These are phyloP conservation scores for Clarireedia hainanense DNA, from an alignment of 2,329 filamentous ascomycete genomes.

Conservation along the genomic window DNA sequence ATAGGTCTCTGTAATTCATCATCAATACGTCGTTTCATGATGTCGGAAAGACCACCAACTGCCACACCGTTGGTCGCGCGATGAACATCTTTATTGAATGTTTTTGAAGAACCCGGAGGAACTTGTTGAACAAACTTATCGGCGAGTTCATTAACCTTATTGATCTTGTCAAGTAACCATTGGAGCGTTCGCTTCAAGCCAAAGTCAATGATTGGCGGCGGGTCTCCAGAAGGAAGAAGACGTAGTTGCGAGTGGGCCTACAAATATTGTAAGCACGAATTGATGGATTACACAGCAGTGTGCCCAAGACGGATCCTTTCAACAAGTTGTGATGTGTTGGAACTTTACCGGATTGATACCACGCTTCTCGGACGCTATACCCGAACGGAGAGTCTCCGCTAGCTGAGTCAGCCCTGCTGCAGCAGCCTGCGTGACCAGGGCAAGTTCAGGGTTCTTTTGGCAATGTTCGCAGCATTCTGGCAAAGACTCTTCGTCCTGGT, in stretches of 20 bases:
- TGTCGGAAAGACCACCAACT: slow-evolving; percentile 18
- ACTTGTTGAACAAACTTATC: slow-evolving; percentile 23
- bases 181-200: slow-evolving; percentile 24
- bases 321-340: neutral
- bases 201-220: slow-evolving; percentile 22
- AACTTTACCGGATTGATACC: slow-evolving; percentile 24
- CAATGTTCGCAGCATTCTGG: slow-evolving; percentile 19
- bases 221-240: slow-evolving; percentile 15
- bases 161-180: slow-evolving; percentile 24
- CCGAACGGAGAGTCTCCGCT: slow-evolving; percentile 22
- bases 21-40: slow-evolving; percentile 24
- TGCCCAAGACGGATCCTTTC: neutral
- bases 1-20: slow-evolving; percentile 12
- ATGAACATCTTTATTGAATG: slow-evolving; percentile 9
- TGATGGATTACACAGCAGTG: neutral
- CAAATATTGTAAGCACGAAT: slow-evolving; percentile 1
- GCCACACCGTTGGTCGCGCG: slow-evolving; percentile 6
- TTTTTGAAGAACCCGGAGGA: slow-evolving; percentile 11
- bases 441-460: slow-evolving; percentile 19
- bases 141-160: slow-evolving; percentile 25
- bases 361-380: slow-evolving; percentile 21
- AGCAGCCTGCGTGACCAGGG: slow-evolving; percentile 19
- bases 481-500: slow-evolving; percentile 10
- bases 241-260: slow-evolving; percentile 8
- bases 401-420: slow-evolving; percentile 25